Base-by-base conservation (phyloP, 1,139 yeast species). In the Kluyveromyces sp. region DNA sequence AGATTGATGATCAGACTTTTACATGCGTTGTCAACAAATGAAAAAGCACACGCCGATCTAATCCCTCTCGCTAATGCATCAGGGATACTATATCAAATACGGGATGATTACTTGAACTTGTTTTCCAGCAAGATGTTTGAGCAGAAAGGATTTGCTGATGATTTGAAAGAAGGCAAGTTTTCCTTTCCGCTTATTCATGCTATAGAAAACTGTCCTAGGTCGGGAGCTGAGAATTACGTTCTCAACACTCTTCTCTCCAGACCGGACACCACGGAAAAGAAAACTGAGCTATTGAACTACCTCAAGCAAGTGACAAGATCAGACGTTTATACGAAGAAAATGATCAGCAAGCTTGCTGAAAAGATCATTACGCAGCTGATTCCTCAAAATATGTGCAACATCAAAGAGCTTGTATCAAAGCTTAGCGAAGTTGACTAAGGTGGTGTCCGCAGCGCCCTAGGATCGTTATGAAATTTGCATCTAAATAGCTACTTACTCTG, bases 71-170 rank as follows among this genome's bases (percentile, higher is more conserved):
- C 94, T n/a, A 83, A 85, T 54, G 56, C 80, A n/a, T 63, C 88
- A 20, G 96, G 96, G 0, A 73, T 85, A 15, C 68, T 86, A 12
- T 88, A 85, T 62, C 97, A 88, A 60, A 74, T 88, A 35, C 73
- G 85, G 51, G 96, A 88, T 58, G 96, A 87, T 59, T 80, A 80
- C 53, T 64, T 83, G 51, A 85, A 86, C 57, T 64, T 85, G 42
- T 71, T 71, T 22, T 77, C 77, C 46, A 66, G 64, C 11, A 63
- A 66, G 26, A 80, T 84, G 64, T 64, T 70, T 13, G 69, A 71
- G 30, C 78, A 80, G 68, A 87, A 88, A 62, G 96, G 96, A 0
- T 77, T 74, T 44, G 87, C 94, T 42, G 96, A 88, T 54, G 96
- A 88, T 58, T 71, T 88, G 33, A 76, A 88, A 0, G 96, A 88